Percentiles rank a stretch among this genome's conserved stretches.
These are phyloP conservation scores for Hyaloscypha finlandica DNA, from an alignment of 495 filamentous ascomycete species.

Conservation along the genomic window DNA sequence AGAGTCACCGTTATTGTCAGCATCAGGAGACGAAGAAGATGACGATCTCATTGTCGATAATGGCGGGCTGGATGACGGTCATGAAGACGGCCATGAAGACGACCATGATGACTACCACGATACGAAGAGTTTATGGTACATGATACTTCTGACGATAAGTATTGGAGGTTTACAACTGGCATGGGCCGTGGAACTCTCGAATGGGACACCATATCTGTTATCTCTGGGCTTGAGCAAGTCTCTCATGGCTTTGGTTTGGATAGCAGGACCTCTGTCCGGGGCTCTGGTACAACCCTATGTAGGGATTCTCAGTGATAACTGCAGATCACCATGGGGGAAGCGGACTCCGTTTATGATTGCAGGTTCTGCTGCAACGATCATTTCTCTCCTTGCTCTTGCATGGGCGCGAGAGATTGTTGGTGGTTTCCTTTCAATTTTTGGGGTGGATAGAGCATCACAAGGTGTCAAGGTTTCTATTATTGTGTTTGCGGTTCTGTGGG, in stretches of 20 bases:
- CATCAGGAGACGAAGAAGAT: constrained; percentile 41
- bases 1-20: constrained; percentile 59
- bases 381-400: constrained; percentile 72
- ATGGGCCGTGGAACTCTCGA: constrained; percentile 90
- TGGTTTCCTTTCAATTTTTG: constrained; percentile 70
- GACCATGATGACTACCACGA: constrained; percentile 49
- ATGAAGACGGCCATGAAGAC: constrained; percentile 50
- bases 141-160: constrained; percentile 79
- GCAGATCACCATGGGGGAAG: constrained; percentile 77
- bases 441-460: constrained; percentile 60
- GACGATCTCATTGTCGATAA: constrained; percentile 41
- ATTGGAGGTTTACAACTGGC: constrained; percentile 88
- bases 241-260: constrained; percentile 91
- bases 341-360: constrained; percentile 86
- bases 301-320: constrained; percentile 87
- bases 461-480: constrained; percentile 64
- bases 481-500: constrained; percentile 71
- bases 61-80: constrained; percentile 37
- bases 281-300: constrained; percentile 92
- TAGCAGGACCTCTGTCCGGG: constrained; percentile 85
- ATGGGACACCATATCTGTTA: constrained; percentile 69
- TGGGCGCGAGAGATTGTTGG: constrained; percentile 81
- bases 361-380: constrained; percentile 70
- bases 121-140: constrained; percentile 78
- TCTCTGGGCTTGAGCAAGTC: constrained; percentile 91